Percentiles rank a stretch among this genome's conserved stretches.
phyloP scores from a whole-genome alignment of 2,329 filamentous ascomycete genomes.

The Gnomoniopsis smithogilvyi region DNA sequence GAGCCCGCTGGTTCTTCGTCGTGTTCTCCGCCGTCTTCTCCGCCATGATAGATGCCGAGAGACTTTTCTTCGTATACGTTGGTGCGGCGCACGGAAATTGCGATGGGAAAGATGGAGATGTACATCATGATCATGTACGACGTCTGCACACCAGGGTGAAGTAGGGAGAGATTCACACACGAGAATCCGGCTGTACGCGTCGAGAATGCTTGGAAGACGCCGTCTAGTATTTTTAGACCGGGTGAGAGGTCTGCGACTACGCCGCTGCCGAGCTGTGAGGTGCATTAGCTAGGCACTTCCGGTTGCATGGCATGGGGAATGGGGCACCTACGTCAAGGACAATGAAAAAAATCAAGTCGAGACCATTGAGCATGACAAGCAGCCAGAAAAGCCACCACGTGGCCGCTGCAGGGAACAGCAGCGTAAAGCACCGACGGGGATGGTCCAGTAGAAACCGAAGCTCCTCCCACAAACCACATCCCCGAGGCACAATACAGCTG shows the following conservation, averaged over 20 bases:
- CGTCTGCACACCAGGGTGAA: slow-evolving; percentile 90
- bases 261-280: slow-evolving; percentile 62
- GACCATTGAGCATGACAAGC: slow-evolving; percentile 73
- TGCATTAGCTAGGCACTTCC: slow-evolving; percentile 23
- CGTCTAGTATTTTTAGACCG: slow-evolving; percentile 76
- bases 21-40: slow-evolving; percentile 37
- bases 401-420: slow-evolving; percentile 84
- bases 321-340: slow-evolving; percentile 72
- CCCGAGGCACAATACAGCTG: slow-evolving; percentile 62
- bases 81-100: slow-evolving; percentile 88
- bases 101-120: slow-evolving; percentile 94
- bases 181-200: slow-evolving; percentile 90
- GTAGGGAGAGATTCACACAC: slow-evolving; percentile 69
- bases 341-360: slow-evolving; percentile 89
- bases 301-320: slow-evolving; percentile 8
- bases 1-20: slow-evolving; percentile 54
- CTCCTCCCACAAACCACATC: slow-evolving; percentile 80
- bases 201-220: slow-evolving; percentile 84
- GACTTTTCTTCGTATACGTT: slow-evolving; percentile 96
- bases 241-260: slow-evolving; percentile 66
- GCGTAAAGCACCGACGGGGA: slow-evolving; percentile 90
- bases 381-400: slow-evolving; percentile 97
- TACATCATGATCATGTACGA: slow-evolving; percentile 99
- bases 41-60: slow-evolving; percentile 62
- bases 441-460: slow-evolving; percentile 89